Evolutionary conservation across 208 protist species (phyloP).

Genomic region (Leptomonas seymouri): DNA sequence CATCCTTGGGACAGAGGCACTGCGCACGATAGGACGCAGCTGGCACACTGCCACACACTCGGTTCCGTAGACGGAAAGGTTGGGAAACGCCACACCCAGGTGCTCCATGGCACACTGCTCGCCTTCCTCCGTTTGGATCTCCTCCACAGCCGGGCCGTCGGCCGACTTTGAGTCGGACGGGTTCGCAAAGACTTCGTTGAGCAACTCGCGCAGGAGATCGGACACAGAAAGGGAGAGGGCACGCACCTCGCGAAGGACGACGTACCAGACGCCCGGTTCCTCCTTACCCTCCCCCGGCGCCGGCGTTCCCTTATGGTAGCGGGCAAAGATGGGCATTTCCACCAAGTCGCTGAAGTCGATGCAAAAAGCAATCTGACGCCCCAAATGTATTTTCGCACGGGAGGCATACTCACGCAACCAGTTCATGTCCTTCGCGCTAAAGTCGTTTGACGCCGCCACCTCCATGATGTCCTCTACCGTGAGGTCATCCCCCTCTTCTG

Average conservation of each 20-base stretch:
- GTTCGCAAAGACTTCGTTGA: constrained; percentile 16
- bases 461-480: constrained; percentile 77
- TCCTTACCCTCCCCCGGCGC: constrained; percentile 3
- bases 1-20: constrained; percentile 14
- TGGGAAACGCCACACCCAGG: constrained; percentile 64
- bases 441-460: constrained; percentile 81
- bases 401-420: constrained; percentile 72
- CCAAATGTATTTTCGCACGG: constrained; percentile 26
- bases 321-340: constrained; percentile 55
- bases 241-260: constrained; percentile 42
- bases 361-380: constrained; percentile 67
- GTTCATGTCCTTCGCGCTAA: constrained; percentile 65
- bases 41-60: constrained; percentile 57
- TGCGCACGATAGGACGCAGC: constrained; percentile 32
- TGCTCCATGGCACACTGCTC: constrained; percentile 34
- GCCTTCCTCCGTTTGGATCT: constrained; percentile 37
- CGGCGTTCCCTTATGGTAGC: constrained; percentile 8
- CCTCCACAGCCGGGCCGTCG: constrained; percentile 7
- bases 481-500: constrained; percentile 52
- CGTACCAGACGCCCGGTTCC: constrained; percentile 29
- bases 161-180: not conserved
- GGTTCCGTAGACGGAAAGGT: constrained; percentile 79
- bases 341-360: constrained; percentile 71
- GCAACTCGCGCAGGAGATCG: constrained; percentile 28
- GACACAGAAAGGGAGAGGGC: constrained; percentile 26